phyloP scores from a whole-genome alignment of 2,329 filamentous ascomycete genomes.

The Leptoxyphium fumago region DNA sequence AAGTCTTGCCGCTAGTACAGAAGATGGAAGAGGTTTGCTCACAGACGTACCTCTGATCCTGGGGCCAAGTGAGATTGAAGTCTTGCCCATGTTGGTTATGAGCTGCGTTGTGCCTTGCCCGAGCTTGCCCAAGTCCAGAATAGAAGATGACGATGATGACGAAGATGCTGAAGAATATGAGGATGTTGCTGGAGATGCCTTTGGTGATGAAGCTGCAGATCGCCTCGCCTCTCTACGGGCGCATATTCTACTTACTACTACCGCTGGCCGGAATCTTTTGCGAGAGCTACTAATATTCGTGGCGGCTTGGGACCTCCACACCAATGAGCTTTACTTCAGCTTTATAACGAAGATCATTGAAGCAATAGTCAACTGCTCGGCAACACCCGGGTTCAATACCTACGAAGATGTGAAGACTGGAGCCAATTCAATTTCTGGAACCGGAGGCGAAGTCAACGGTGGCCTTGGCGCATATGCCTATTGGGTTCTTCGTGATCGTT shows the following conservation, averaged over 20 bases:
- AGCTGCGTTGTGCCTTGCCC: slow-evolving; percentile 56
- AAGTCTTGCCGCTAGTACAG: slow-evolving; percentile 28
- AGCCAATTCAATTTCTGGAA: background rate
- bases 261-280: slow-evolving; percentile 78
- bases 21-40: slow-evolving; percentile 66
- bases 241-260: slow-evolving; percentile 75
- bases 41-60: slow-evolving; percentile 92
- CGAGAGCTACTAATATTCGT: slow-evolving; percentile 91
- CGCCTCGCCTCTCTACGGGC: slow-evolving; percentile 85
- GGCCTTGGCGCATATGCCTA: slow-evolving; percentile 85
- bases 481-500: slow-evolving; percentile 64
- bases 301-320: slow-evolving; percentile 88
- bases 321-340: slow-evolving; percentile 89
- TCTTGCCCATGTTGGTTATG: slow-evolving; percentile 93
- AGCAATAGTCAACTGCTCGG: slow-evolving; percentile 39
- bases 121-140: background rate
- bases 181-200: slow-evolving; percentile 40
- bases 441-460: slow-evolving; percentile 46
- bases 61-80: slow-evolving; percentile 88
- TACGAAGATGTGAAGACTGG: background rate
- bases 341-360: slow-evolving; percentile 94
- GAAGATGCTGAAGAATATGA: slow-evolving; percentile 28
- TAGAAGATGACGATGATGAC: background rate
- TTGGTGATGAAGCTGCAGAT: slow-evolving; percentile 41
- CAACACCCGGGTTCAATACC: background rate